Conservation (phyloP, 2,329 filamentous ascomycete species). For the Cladosporium sp. region DNA sequence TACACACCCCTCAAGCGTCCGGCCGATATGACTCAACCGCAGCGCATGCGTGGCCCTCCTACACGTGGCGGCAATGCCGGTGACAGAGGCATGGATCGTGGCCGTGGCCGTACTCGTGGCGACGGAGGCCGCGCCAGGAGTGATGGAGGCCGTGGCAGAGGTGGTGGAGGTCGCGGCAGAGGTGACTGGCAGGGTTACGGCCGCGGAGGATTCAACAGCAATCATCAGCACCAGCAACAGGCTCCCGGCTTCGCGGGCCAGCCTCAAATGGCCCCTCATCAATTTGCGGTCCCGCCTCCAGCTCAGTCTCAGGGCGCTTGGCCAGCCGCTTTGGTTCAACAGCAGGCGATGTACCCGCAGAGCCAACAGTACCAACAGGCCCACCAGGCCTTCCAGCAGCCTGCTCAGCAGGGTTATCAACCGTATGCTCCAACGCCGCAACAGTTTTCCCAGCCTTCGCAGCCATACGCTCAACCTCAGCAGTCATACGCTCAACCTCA, state of each 20-base stretch:
- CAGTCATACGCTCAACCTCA: constrained; percentile 20
- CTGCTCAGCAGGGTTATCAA: constrained; percentile 23
- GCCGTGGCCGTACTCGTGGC: constrained; percentile 26
- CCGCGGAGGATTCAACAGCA: constrained; percentile 18
- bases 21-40: constrained; percentile 41
- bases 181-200: constrained; percentile 22
- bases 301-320: background rate
- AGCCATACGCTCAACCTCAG: constrained; percentile 18
- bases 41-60: constrained; percentile 33
- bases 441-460: constrained; percentile 15
- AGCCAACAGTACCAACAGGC: constrained; percentile 21
- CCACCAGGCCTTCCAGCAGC: constrained; percentile 21
- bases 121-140: constrained; percentile 13
- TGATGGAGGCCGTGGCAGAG: too few species aligned
- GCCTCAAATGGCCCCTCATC: background rate
- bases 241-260: background rate
- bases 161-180: constrained; percentile 16
- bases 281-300: background rate
- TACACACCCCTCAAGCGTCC: constrained; percentile 44
- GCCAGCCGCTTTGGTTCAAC: background rate
- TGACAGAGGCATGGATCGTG: constrained; percentile 13
- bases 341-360: background rate
- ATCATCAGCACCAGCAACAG: constrained; percentile 7
- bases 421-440: constrained; percentile 17
- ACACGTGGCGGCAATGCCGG: constrained; percentile 23